Base-by-base conservation (phyloP, 352 stramenopile species). In the Phytophthora fragariae region DNA sequence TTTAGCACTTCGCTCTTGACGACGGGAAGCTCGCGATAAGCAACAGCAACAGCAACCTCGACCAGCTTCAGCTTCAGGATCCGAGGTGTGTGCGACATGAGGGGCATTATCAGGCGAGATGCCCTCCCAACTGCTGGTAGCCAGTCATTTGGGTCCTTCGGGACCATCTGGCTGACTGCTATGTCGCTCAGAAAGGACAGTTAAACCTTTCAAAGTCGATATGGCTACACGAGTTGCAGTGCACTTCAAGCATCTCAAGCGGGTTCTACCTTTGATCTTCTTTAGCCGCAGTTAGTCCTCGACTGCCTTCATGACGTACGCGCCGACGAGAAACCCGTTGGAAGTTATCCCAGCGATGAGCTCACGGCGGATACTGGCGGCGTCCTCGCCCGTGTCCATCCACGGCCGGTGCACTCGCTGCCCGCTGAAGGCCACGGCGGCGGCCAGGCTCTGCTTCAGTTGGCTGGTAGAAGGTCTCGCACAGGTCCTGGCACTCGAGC, bases 331-430 rank as follows among this genome's bases (percentile, higher is more conserved):
- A 24, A 86, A 77, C 0, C 82, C 82, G 15, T 64, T 74, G 3
- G 47, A 17, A 9, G 74, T 74, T 1, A 89, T 46, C 2, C 79
- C 79, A 2, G 79, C 79, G 35, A 86, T 53, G 12, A 89, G 64
- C 54, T 89, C 82, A 21, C 82, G 76, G 15, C 72, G 74, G 57
- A 89, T 70, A 11, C 37, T 67, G 6, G 49, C 53, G 4, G 64
- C 60, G 14, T 71, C 75, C 57, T 85, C 79, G 31, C 62, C 68
- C 8, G 68, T 76, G 50, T 81, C 69, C 82, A 87, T 86, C 82
- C 82, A 89, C 21, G 69, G 33, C 1, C 72, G 70, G 53, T 81
- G 73, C 47, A 89, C 68, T 62, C 82, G 79, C 35, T 82, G 77
- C 1, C 82, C 82, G 5, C 73, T 31, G 14, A 80, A 50, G 3